Base-by-base conservation (phyloP, 2,329 filamentous ascomycete species). In the Scedosporium aurantiacum region DNA sequence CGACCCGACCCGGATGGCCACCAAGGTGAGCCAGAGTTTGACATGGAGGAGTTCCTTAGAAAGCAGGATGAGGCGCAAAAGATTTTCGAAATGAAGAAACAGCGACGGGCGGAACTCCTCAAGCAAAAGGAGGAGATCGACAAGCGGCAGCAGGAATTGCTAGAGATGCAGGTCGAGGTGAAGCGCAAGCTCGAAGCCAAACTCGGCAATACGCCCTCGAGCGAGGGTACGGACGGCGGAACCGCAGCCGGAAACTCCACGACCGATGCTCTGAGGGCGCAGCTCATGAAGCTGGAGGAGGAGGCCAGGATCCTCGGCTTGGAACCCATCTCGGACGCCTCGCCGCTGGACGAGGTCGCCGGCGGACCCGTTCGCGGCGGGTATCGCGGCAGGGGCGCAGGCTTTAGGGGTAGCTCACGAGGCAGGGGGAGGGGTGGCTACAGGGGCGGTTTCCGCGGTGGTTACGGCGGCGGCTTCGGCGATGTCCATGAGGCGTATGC, bases 51-150 rank as follows among this genome's bases (percentile, higher is more conserved):
- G 65, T 85, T 93, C 64, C 74, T 80, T 23, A 81, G 78, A 63
- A 84, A 81, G 65, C 89, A 93, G 67, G 82, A 84, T 61, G 88
- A 90, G 68, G 87, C 85, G 1, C 90, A 94, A 68, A 85, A 82
- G 64, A 76, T 77, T 1, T 80, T 89, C 62, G 84, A 89, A 58
- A 86, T 89, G 66, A 86, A 86, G 66, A 76, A 78, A 66, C 80
- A 77, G 63, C 85, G 85, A 71, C 79, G 82, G 56, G 77, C 82
- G 61, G 86, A 88, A 68, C 76, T 89, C 6, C 83, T 87, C 61
- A 78, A 78, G 57, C 78, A 84, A 63, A 80, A 81, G 3, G 79
- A 82, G 63, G 85, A 89, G 58, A 72, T 93, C 21, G 85, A 90
- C 64, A 79, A 81, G 66, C 81, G 85, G 64, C 80, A 85, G 67